These are phyloP conservation scores for Akanthomyces uredinophilus DNA, from an alignment of 2,329 filamentous ascomycete genomes.

Conservation along the genomic window DNA sequence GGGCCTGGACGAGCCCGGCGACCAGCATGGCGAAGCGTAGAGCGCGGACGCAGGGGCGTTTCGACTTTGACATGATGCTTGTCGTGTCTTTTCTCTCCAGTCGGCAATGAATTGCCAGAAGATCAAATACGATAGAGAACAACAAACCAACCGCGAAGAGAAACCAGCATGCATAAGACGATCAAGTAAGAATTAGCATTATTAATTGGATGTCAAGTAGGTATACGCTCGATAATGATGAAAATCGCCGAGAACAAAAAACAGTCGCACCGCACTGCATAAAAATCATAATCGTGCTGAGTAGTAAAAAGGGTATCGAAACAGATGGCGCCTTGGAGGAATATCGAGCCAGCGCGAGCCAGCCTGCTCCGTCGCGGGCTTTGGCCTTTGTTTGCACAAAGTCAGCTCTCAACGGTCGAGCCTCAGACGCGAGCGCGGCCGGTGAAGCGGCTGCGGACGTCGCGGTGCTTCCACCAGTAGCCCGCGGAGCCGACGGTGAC, in stretches of 20 bases:
- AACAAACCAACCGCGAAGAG: no score
- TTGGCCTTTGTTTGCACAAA: not conserved
- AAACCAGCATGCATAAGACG: not conserved
- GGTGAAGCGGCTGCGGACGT: slow-evolving; percentile 51
- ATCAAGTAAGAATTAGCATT: not conserved
- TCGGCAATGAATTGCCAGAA: no score
- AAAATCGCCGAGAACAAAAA: not conserved
- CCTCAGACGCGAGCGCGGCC: slow-evolving; percentile 51
- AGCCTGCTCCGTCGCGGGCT: not conserved
- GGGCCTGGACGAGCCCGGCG: no score
- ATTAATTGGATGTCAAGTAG: not conserved
- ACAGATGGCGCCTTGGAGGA: not conserved
- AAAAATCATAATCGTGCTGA: not conserved
- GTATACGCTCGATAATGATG: not conserved
- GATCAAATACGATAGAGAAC: no score
- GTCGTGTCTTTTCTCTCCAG: no score
- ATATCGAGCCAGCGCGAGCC: not conserved
- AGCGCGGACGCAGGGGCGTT: no score
- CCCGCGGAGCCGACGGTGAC: slow-evolving; percentile 50
- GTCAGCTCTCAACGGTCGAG: not conserved
- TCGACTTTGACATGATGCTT: no score
- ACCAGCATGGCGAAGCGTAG: no score
- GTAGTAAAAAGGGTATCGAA: slow-evolving; percentile 4
- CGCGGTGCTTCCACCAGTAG: slow-evolving; percentile 55
- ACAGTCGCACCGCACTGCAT: not conserved